These are phyloP conservation scores for Tephrocybe sp. DNA, from an alignment of 768 basidiomycete genomes.

Conservation along the genomic window DNA sequence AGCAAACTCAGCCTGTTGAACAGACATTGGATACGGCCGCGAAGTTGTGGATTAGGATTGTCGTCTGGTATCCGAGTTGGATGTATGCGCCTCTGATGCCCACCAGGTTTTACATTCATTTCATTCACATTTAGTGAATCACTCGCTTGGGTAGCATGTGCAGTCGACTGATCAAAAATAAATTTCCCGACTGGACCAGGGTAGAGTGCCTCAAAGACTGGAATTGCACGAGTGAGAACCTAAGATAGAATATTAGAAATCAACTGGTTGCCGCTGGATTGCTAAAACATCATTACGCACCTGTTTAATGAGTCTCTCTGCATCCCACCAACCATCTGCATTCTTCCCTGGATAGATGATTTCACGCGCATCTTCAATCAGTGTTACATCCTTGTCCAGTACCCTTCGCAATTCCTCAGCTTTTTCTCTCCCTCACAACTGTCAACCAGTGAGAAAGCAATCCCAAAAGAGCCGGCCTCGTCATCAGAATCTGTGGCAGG, in stretches of 20 bases:
- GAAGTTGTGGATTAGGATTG: background rate
- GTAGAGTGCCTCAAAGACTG: constrained; percentile 12
- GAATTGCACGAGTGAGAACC: constrained; percentile 3
- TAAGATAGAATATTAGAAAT: background rate
- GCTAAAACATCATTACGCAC: background rate
- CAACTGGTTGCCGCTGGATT: constrained; percentile 1
- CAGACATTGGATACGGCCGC: background rate
- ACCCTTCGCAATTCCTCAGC: background rate
- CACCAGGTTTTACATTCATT: constrained; percentile 17
- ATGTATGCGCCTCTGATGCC: background rate
- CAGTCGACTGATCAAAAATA: constrained; percentile 18
- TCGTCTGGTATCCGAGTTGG: background rate
- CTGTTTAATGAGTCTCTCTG: constrained; percentile 19
- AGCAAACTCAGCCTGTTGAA: too few relatives aligned
- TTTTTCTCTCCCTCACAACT: too few relatives aligned
- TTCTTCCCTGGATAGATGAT: constrained; percentile 22
- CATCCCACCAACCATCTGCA: constrained; percentile 20
- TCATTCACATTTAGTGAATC: constrained; percentile 18
- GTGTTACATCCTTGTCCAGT: too few relatives aligned
- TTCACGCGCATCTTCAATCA: constrained; percentile 15
- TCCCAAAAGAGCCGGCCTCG: too few relatives aligned
- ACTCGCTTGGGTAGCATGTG: constrained; percentile 14
- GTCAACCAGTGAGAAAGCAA: too few relatives aligned
- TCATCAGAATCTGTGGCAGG: too few relatives aligned
- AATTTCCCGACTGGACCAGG: constrained; percentile 12